These are phyloP conservation scores for Starmerella khaoyaiensis DNA, from an alignment of 805 yeast species.

Conservation along the genomic window DNA sequence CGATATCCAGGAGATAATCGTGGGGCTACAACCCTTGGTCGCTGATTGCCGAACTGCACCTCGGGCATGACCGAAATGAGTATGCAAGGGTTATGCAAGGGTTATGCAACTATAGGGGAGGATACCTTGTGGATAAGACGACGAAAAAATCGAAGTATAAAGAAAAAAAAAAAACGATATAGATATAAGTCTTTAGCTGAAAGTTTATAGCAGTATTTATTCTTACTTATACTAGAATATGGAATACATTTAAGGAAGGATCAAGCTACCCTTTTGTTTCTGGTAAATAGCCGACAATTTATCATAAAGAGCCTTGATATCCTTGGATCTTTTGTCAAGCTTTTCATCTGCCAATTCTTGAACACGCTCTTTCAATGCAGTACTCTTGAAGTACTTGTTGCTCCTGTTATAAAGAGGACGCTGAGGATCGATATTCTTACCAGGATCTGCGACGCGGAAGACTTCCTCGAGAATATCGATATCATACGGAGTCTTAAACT, in stretches of 20 bases:
- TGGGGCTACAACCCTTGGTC: too few species aligned
- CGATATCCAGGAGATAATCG: too few species aligned
- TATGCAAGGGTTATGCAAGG: too few species aligned
- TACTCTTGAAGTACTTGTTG: slow-evolving; percentile 16
- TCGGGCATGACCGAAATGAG: too few species aligned
- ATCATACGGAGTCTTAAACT: slow-evolving; percentile 17
- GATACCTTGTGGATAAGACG: background rate
- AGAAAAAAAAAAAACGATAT: background rate
- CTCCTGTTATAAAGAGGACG: slow-evolving; percentile 16
- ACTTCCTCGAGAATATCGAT: slow-evolving; percentile 17
- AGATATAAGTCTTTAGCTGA: background rate
- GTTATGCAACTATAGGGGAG: background rate
- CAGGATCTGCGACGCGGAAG: slow-evolving; percentile 15
- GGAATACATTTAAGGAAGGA: slow-evolving; percentile 5
- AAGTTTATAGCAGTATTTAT: too few species aligned
- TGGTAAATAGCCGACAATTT: slow-evolving; percentile 16
- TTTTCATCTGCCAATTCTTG: slow-evolving; percentile 4
- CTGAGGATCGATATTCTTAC: slow-evolving; percentile 2
- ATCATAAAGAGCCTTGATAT: slow-evolving; percentile 10
- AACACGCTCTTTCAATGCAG: slow-evolving; percentile 9
- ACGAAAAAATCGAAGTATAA: too few species aligned
- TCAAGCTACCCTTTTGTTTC: slow-evolving; percentile 9
- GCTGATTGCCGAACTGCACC: too few species aligned
- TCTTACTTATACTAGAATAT: too few species aligned
- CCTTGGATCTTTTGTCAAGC: slow-evolving; percentile 8